Evolutionary conservation across 1,139 yeast genomes (phyloP), one percentile per base, ranked within the genome.

Genomic region (Blastobotrys illinoisensis): DNA sequence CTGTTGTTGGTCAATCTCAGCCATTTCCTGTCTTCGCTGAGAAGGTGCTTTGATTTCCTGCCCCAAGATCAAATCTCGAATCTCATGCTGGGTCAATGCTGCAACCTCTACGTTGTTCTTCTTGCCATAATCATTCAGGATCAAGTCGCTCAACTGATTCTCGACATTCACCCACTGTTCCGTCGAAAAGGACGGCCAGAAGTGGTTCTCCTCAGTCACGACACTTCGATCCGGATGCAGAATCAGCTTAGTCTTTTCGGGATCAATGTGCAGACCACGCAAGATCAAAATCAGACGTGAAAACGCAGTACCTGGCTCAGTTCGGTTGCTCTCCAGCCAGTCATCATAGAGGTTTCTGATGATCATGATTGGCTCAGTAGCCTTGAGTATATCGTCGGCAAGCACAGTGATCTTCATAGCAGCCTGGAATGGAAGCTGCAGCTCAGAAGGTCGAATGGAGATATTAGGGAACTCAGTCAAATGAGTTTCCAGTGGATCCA

Each of bases 381-480:
- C 97, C 61, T 82, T 83, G 71, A 87, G 74, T 11, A 93, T 95
- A 54, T 88, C 77, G 60, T 88, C 90, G 0, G 87, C 82, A 52
- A 93, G 72, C 65, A 88, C 89, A 56, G 88, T 95, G 57, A 91
- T 81, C 67, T 86, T 83, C 77, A 93, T 73, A 0, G 95, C 90
- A 2, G 96, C 84, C 21, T 86, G 86, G 75, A 95, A 93, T 14
- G 99, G 99, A 58, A 95, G 74, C 62, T 85, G 86, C 58, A 95
- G 76, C 68, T 93, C 98, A 0, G 97, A 86, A 1, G 96, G 90
- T 55, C 98, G 80, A 45, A 93, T 86, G 0, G 95, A 80, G 53
- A 91, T 85, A 68, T 90, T 90, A 19, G 98, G 97, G 76, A 91
- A 93, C 69, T 95, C 99, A 57, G 93, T 79, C 95, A 93, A 88